A percentile compares a stretch with the other conserved stretches of the same genome.
Conservation (phyloP, 163 green algal species). For the Dunaliella salina region DNA sequence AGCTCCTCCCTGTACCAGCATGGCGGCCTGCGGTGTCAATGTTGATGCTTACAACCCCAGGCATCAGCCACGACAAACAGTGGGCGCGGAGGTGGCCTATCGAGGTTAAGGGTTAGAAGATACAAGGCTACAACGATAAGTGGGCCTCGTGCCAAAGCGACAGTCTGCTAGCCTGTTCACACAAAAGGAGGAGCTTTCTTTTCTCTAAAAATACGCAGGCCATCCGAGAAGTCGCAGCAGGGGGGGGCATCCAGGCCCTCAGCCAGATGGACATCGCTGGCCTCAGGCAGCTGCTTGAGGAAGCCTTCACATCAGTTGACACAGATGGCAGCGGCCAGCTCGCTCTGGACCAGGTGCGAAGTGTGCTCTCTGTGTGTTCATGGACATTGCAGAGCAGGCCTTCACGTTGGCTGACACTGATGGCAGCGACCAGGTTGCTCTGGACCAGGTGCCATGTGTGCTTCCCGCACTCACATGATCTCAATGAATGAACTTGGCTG, state of each 20-base stretch:
- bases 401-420: conserved; percentile 1
- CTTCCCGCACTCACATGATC: too few relatives aligned
- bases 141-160: too few relatives aligned
- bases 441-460: conserved; percentile 17
- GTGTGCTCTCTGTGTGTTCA: conserved; percentile 3
- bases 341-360: conserved; percentile 24
- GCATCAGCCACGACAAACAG: too few relatives aligned
- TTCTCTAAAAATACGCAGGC: conserved; percentile 10
- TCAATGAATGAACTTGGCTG: too few relatives aligned
- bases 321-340: conserved; percentile 28
- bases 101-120: too few relatives aligned
- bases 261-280: conserved; percentile 33
- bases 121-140: too few relatives aligned
- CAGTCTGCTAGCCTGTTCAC: too few relatives aligned
- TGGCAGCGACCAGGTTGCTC: conserved; percentile 20
- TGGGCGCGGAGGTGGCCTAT: too few relatives aligned
- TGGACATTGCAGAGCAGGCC: not conserved
- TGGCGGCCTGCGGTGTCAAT: too few relatives aligned
- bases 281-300: conserved; percentile 27
- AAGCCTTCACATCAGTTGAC: conserved; percentile 27
- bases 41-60: too few relatives aligned
- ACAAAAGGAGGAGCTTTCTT: too few relatives aligned
- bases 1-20: too few relatives aligned
- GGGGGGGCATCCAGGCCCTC: conserved; percentile 27
- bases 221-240: conserved; percentile 31